These are phyloP conservation scores for Penstemon barbatus DNA, from an alignment of 257 asterid species.

Conservation along the genomic window DNA sequence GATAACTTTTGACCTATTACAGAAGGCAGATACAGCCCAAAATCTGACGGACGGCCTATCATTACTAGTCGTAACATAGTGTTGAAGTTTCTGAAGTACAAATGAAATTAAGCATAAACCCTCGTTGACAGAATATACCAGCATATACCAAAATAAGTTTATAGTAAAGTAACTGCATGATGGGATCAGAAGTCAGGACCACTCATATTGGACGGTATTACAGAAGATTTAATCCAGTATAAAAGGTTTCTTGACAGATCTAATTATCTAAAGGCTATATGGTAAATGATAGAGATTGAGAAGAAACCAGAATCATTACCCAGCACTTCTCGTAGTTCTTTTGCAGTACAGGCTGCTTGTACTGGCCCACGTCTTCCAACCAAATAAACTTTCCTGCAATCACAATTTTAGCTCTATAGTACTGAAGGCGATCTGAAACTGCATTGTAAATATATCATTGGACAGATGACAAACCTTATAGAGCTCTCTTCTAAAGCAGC, in stretches of 20 bases:
- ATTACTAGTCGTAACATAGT: background rate
- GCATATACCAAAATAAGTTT: slow-evolving; percentile 6
- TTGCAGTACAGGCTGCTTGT: slow-evolving; percentile 94
- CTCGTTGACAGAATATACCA: background rate
- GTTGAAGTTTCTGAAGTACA: slow-evolving; percentile 21
- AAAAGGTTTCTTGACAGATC: background rate
- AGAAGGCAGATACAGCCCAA: slow-evolving; percentile 12
- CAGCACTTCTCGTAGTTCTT: slow-evolving; percentile 86
- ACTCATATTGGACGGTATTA: background rate
- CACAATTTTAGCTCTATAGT: slow-evolving; percentile 18
- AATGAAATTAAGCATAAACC: slow-evolving; percentile 1
- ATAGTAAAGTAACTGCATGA: background rate
- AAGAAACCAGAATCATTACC: slow-evolving; percentile 44
- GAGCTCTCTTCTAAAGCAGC: slow-evolving; percentile 70
- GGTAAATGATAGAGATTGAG: slow-evolving; percentile 2
- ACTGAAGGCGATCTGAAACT: background rate
- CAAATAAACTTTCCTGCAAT: slow-evolving; percentile 79
- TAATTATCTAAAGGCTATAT: background rate
- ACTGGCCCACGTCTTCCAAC: slow-evolving; percentile 99
- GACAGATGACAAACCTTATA: slow-evolving; percentile 56
- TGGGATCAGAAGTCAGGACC: background rate
- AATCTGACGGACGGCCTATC: slow-evolving; percentile 1
- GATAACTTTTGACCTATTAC: background rate
- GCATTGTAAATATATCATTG: background rate
- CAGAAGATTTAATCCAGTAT: background rate